phyloP scores from a whole-genome alignment of 345 rosid species.

The Moringa oleifera region DNA sequence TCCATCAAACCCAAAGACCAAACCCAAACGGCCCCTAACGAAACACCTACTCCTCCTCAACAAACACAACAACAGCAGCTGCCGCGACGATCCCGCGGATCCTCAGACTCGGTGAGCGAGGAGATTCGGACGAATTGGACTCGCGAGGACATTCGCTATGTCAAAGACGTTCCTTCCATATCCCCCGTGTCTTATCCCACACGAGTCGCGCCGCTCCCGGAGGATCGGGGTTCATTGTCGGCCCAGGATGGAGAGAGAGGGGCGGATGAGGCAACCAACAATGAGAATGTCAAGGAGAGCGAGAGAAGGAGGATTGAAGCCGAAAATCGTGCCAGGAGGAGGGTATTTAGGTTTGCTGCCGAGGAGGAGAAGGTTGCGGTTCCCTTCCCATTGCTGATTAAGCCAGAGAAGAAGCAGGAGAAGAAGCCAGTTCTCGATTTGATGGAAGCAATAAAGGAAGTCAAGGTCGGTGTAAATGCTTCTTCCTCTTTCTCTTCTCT shows the following conservation, averaged over 20 bases:
- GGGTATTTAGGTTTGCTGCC: slow-evolving; percentile 26
- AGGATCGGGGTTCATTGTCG: slow-evolving; percentile 30
- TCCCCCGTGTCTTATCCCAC: slow-evolving; percentile 63
- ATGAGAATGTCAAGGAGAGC: slow-evolving; percentile 10
- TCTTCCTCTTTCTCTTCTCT: neutral
- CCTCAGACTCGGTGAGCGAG: slow-evolving; percentile 7
- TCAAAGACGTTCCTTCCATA: slow-evolving; percentile 52
- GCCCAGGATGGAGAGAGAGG: slow-evolving; percentile 20
- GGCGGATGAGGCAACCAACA: slow-evolving; percentile 16
- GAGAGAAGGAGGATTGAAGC: slow-evolving; percentile 37
- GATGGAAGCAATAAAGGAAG: slow-evolving; percentile 72
- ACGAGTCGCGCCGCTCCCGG: slow-evolving; percentile 87
- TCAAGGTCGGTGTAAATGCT: slow-evolving; percentile 53
- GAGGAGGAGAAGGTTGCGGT: slow-evolving; percentile 41
- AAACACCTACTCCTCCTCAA: slow-evolving; percentile 11
- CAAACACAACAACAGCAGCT: slow-evolving; percentile 11
- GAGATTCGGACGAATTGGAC: slow-evolving; percentile 38
- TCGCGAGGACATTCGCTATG: slow-evolving; percentile 70
- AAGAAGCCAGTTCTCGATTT: slow-evolving; percentile 62
- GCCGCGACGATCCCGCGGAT: neutral
- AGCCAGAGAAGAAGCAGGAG: slow-evolving; percentile 50
- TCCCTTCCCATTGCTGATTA: slow-evolving; percentile 65
- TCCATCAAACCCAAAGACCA: slow-evolving; percentile 44
- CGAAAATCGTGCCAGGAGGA: slow-evolving; percentile 30
- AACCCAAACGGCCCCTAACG: slow-evolving; percentile 3